Evolutionary conservation across 352 stramenopile species (phyloP).

Genomic region (Pythium periplocum): DNA sequence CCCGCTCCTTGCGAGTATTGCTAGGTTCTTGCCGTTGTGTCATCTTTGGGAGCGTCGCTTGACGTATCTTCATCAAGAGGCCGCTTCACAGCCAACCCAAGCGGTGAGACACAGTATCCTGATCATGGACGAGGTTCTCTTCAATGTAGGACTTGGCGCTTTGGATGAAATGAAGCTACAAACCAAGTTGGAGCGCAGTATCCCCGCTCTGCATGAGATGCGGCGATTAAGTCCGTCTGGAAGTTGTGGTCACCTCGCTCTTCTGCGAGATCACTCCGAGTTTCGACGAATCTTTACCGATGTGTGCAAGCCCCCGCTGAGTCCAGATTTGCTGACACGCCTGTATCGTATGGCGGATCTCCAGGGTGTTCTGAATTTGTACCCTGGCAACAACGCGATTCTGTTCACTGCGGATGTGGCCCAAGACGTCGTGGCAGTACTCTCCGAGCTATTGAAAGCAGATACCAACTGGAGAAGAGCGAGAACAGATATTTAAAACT

Average conservation of each 20-base stretch:
- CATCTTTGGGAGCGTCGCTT: constrained; percentile 78
- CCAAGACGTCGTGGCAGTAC: constrained; percentile 67
- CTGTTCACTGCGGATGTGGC: constrained; percentile 76
- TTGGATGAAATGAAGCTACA: constrained; percentile 27
- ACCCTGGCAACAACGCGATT: constrained; percentile 54
- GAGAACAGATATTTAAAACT: too few species aligned
- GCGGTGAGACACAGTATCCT: constrained; percentile 76
- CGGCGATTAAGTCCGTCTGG: constrained; percentile 29
- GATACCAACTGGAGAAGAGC: constrained; percentile 18
- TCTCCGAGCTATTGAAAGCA: constrained; percentile 68
- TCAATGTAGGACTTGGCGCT: constrained; percentile 45
- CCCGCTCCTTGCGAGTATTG: constrained; percentile 77
- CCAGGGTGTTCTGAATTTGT: constrained; percentile 64
- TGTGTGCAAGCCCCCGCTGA: constrained; percentile 45
- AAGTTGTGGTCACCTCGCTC: constrained; percentile 55
- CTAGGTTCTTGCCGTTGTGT: constrained; percentile 65
- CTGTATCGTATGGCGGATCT: constrained; percentile 75
- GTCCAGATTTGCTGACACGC: constrained; percentile 44
- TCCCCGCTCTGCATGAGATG: constrained; percentile 39
- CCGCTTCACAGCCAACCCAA: constrained; percentile 59
- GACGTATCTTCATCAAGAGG: constrained; percentile 74
- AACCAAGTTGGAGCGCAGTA: too few species aligned
- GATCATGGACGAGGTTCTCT: constrained; percentile 80
- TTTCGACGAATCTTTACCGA: constrained; percentile 58
- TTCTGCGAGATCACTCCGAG: constrained; percentile 61